phyloP scores from a whole-genome alignment of 2,329 filamentous ascomycete species.

The Trichoderma aggressivum region DNA sequence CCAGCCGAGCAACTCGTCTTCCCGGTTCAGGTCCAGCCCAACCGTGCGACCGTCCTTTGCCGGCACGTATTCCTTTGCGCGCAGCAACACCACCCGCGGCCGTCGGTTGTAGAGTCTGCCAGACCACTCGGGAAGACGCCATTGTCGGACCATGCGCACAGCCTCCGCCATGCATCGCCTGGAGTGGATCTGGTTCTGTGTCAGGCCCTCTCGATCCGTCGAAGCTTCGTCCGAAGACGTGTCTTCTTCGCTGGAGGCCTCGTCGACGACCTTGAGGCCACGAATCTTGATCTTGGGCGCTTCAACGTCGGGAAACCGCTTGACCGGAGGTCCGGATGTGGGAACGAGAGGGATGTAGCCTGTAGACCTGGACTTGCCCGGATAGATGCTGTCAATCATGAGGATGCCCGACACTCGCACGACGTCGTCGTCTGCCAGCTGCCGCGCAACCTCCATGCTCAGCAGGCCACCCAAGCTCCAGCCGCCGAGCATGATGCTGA shows the following conservation, averaged over 20 bases:
- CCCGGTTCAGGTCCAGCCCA: slow-evolving; percentile 44
- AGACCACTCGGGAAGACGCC: slow-evolving; percentile 41
- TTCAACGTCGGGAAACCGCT: not conserved
- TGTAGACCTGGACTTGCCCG: slow-evolving; percentile 23
- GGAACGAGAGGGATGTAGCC: not conserved
- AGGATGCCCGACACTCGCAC: slow-evolving; percentile 48
- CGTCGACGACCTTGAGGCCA: slow-evolving; percentile 20
- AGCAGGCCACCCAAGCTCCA: slow-evolving; percentile 55
- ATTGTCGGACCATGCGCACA: slow-evolving; percentile 38
- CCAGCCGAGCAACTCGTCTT: slow-evolving; percentile 47
- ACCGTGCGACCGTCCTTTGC: slow-evolving; percentile 27
- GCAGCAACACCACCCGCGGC: slow-evolving; percentile 45
- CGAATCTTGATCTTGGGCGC: not conserved
- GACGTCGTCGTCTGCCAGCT: slow-evolving; percentile 35
- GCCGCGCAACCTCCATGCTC: slow-evolving; percentile 48
- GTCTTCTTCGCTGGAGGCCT: slow-evolving; percentile 2
- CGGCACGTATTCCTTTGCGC: slow-evolving; percentile 42
- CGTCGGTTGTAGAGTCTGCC: slow-evolving; percentile 25
- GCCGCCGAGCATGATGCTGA: slow-evolving; percentile 49
- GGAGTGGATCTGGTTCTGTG: slow-evolving; percentile 35
- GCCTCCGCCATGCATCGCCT: slow-evolving; percentile 43
- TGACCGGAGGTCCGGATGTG: not conserved
- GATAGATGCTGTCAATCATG: slow-evolving; percentile 51
- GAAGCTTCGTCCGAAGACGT: not conserved
- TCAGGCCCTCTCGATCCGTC: slow-evolving; percentile 27